Conservation (phyloP, 768 basidiomycete species). For the Pseudohyphozyma bogoriensis region DNA sequence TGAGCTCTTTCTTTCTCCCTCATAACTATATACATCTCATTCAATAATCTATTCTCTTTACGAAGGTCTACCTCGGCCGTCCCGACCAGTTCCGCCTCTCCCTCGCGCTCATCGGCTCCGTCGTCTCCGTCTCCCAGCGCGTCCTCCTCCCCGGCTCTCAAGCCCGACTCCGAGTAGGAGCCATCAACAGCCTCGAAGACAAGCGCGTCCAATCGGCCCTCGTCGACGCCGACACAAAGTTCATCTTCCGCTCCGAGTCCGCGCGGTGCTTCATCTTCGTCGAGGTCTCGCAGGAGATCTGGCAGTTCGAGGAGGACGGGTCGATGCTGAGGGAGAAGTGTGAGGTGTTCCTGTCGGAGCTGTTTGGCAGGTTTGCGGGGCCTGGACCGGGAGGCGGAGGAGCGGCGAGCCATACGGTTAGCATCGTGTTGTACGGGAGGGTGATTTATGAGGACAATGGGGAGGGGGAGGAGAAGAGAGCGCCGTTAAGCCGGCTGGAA, state of each 20-base stretch:
- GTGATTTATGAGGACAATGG: constrained; percentile 72
- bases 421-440: constrained; percentile 86
- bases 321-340: constrained; percentile 81
- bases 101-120: constrained; percentile 67
- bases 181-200: constrained; percentile 51
- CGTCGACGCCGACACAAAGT: constrained; percentile 70
- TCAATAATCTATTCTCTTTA: background rate
- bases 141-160: constrained; percentile 73
- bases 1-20: constrained; percentile 46
- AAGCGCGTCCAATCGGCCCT: constrained; percentile 48
- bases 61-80: constrained; percentile 47
- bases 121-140: constrained; percentile 73
- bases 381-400: constrained; percentile 41
- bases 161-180: constrained; percentile 63
- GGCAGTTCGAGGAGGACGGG: constrained; percentile 94
- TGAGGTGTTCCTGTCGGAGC: constrained; percentile 83
- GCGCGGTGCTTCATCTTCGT: constrained; percentile 90
- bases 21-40: constrained; percentile 35
- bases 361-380: constrained; percentile 68
- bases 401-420: constrained; percentile 83
- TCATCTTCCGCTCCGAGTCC: constrained; percentile 79
- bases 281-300: constrained; percentile 89
- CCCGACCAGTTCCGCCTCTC: constrained; percentile 94
- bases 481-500: constrained; percentile 65
- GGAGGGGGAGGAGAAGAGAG: constrained; percentile 53